phyloP scores from a whole-genome alignment of 78 protist genomes.

The Speleostelium caveatum region DNA sequence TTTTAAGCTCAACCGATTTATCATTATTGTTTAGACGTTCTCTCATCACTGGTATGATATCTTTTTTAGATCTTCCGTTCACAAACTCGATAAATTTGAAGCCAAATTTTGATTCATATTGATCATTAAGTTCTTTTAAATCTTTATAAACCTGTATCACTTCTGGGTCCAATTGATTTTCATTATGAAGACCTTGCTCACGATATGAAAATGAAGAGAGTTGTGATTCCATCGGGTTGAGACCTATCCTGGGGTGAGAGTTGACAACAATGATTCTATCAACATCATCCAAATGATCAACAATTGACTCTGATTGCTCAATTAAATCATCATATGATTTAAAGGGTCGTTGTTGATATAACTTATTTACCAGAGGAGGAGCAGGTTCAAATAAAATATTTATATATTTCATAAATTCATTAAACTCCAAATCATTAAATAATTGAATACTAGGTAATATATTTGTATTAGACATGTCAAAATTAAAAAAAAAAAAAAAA shows the following conservation, averaged over 20 bases:
- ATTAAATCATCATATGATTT: constrained; percentile 3
- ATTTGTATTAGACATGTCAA: no score
- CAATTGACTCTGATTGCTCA: not conserved
- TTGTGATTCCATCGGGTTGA: not conserved
- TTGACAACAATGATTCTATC: constrained; percentile 7
- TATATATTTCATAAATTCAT: not conserved
- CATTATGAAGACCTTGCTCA: constrained; percentile 36
- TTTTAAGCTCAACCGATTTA: not conserved
- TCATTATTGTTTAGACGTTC: constrained; percentile 7
- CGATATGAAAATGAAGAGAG: constrained; percentile 4
- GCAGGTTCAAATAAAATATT: constrained; percentile 29
- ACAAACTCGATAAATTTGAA: constrained; percentile 57
- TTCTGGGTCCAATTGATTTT: not conserved
- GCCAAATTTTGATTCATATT: constrained; percentile 43
- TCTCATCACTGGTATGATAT: constrained; percentile 22
- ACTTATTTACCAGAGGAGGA: constrained; percentile 11
- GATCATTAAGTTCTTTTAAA: not conserved
- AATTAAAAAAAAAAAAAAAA: no score
- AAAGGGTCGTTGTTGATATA: constrained; percentile 26
- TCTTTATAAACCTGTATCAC: not conserved
- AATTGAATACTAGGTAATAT: constrained; percentile 29
- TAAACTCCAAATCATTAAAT: not conserved
- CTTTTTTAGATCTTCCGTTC: constrained; percentile 40
- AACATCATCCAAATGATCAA: not conserved
- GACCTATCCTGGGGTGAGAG: constrained; percentile 67